Percentiles rank a stretch among this genome's conserved stretches.
Conservation (phyloP, 169 alveolate species). For the Plasmodium billcollinsi region DNA sequence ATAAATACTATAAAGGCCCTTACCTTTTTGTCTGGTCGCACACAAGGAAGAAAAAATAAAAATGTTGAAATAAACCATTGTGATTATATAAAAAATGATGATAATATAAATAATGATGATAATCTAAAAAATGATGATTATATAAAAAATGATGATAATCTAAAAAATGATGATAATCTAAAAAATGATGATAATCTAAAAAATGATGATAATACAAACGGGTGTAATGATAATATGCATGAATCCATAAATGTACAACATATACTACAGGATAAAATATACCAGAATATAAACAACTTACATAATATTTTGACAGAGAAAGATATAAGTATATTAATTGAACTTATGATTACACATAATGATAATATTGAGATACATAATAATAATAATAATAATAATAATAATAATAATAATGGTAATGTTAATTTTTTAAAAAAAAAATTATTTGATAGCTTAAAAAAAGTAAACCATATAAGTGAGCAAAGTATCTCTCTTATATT, state of each 20-base stretch:
- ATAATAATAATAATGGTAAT: background rate
- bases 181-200: too few species aligned
- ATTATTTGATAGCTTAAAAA: conserved; percentile 20
- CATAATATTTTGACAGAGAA: conserved; percentile 36
- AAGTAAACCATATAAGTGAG: conserved; percentile 55
- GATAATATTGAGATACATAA: background rate
- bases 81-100: too few species aligned
- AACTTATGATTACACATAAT: conserved; percentile 12
- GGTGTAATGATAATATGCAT: background rate
- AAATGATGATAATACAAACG: background rate
- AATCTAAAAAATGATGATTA: background rate
- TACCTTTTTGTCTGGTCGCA: background rate
- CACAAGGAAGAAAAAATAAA: background rate
- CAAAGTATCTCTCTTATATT: conserved; percentile 74
- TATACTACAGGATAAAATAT: background rate
- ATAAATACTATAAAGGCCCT: conserved; percentile 34
- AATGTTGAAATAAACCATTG: too few species aligned
- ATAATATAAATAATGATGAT: background rate
- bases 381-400: background rate
- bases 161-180: background rate
- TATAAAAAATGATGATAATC: too few species aligned
- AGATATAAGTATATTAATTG: conserved; percentile 46
- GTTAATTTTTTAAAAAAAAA: conserved; percentile 2
- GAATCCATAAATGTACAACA: background rate
- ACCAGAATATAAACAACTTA: background rate